Evolutionary conservation across 371 early-diverging fungal genomes (phyloP).

Genomic region (Parasitella parasitica): DNA sequence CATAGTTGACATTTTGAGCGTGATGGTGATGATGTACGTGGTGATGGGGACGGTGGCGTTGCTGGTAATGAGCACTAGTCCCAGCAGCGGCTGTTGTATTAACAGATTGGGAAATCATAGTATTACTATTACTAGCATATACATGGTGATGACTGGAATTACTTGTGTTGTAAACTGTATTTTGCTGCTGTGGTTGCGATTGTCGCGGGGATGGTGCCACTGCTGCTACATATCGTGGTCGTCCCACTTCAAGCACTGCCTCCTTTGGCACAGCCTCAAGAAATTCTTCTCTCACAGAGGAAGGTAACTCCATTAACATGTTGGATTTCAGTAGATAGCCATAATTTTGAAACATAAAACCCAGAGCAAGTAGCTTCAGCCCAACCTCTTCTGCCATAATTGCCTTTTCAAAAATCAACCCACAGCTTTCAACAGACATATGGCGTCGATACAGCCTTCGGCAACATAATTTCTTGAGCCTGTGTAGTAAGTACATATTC

Average conservation of each 20-base stretch:
- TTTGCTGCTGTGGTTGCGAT: not conserved
- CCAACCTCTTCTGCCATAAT: slow-evolving; percentile 54
- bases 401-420: slow-evolving; percentile 55
- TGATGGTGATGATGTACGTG: slow-evolving; percentile 2
- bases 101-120: not conserved
- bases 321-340: slow-evolving; percentile 55
- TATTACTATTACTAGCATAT: not conserved
- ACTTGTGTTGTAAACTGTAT: not conserved
- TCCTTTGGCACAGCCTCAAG: slow-evolving; percentile 45
- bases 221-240: not conserved
- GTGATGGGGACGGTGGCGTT: not conserved
- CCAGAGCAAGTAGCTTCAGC: slow-evolving; percentile 45
- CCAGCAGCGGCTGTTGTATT: not conserved
- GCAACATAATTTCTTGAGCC: slow-evolving; percentile 60
- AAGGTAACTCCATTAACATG: slow-evolving; percentile 39
- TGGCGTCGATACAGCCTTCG: slow-evolving; percentile 48
- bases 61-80: not conserved
- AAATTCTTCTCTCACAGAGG: slow-evolving; percentile 29
- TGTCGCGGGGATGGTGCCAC: not conserved
- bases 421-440: slow-evolving; percentile 53
- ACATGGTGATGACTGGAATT: not conserved
- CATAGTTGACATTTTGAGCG: not conserved
- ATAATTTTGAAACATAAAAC: slow-evolving; percentile 55
- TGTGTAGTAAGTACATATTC: slow-evolving; percentile 55
- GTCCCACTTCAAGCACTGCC: slow-evolving; percentile 36